Percentiles rank a stretch among this genome's conserved stretches.
Conservation (phyloP, 2,329 filamentous ascomycete species). For the Neocucurbitaria cava region DNA sequence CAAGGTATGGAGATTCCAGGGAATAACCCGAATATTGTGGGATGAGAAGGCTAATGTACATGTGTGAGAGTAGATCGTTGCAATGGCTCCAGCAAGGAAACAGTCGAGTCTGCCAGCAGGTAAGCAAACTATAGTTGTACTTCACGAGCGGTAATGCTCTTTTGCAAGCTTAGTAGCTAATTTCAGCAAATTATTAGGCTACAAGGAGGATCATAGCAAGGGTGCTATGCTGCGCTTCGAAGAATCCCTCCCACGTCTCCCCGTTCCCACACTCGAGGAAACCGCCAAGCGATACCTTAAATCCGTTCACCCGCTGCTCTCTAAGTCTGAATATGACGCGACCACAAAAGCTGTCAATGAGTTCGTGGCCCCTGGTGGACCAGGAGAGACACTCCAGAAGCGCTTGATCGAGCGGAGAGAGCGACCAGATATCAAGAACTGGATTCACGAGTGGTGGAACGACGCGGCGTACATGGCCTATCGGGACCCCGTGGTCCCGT, state of each 20-base stretch:
- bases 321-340: slow-evolving; percentile 69
- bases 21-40: not conserved
- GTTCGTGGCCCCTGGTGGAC: slow-evolving; percentile 85
- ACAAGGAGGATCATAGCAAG: slow-evolving; percentile 80
- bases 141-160: slow-evolving; percentile 21
- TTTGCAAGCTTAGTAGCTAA: not conserved
- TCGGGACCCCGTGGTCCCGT: slow-evolving; percentile 94
- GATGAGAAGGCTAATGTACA: slow-evolving; percentile 13
- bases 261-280: slow-evolving; percentile 83
- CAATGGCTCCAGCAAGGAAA: slow-evolving; percentile 50
- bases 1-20: slow-evolving; percentile 35
- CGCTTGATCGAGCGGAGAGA: slow-evolving; percentile 81
- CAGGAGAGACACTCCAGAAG: slow-evolving; percentile 84
- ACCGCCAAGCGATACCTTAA: slow-evolving; percentile 82
- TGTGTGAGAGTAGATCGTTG: slow-evolving; percentile 30
- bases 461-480: slow-evolving; percentile 90
- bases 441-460: slow-evolving; percentile 99
- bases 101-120: slow-evolving; percentile 56
- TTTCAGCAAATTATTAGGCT: slow-evolving; percentile 59
- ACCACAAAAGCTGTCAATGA: slow-evolving; percentile 86
- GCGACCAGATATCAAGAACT: slow-evolving; percentile 85
- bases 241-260: slow-evolving; percentile 80
- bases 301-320: slow-evolving; percentile 77
- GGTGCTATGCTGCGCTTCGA: slow-evolving; percentile 84
- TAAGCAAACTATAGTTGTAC: slow-evolving; percentile 33